Base-by-base conservation (phyloP, 2,329 filamentous ascomycete genomes). In the Xylariaceae sp. region DNA sequence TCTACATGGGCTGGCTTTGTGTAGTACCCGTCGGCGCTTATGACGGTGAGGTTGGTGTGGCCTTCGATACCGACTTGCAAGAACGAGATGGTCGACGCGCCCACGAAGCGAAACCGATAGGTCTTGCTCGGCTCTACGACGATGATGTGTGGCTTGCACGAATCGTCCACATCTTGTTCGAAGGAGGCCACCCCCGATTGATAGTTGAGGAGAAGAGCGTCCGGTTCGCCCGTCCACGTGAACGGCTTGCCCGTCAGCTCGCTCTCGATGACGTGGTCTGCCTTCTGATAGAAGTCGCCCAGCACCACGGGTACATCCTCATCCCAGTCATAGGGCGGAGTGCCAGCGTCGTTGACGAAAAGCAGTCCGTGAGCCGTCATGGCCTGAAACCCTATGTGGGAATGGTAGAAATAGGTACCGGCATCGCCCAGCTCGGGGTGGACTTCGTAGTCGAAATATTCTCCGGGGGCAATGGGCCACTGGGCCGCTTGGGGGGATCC, bases 401-500 rank as follows among this genome's bases (percentile, higher is more conserved):
- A 82, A 52, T 84, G 80, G 51, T 83, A 84, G 53, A 80, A 83
- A 52, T 82, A 84, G 0, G 78, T 77, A 4, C 80, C 81, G 0
- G 75, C 71, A 38, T 76, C 70, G 5, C 69, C 71, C 2, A 55
- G 30, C 3, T 71, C 58, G 0, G 76, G 70, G 12, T 67, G 66
- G 3, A 84, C 60, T 51, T 84, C 78, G 52, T 84, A 84, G 60
- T 84, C 81, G 56, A 84, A 84, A 59, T 74, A 84, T 42, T 75
- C 68, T 1, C 64, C 59, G 0, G 77, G 68, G 0, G 75, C 70
- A 26, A 84, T 82, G 0, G 80, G 78, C 80, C 79, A 85, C 49
- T 84, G 79, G 13, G 70, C 70, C 2, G 73, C 77, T 19, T 66
- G 57, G 1, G 78, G 76, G 0, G 75, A 69, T 3, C 81, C 80